Base-by-base conservation (phyloP, 768 basidiomycete genomes). In the Zangia roseola region DNA sequence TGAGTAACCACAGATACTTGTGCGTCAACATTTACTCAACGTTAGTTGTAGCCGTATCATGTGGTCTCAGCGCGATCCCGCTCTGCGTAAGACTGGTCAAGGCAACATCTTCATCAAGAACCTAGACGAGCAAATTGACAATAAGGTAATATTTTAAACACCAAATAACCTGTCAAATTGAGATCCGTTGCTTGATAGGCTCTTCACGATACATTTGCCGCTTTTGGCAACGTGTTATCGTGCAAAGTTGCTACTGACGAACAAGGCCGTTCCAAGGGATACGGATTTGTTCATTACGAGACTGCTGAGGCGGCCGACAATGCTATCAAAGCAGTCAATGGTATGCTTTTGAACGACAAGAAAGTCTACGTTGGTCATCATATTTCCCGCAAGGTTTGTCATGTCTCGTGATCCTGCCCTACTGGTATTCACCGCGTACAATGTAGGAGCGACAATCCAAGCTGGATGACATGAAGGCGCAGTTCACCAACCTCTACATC, bases 21-120 rank as follows among this genome's bases (percentile, higher is more conserved):
- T 26, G 6, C 16, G 19, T 31, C 3, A 9, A 23, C 6, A n/a
- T 38, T 36, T 6, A 47, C 21, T 43, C 52, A 45, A 51, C 43
- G 40, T 35, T 43, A 23, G 6, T 23, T 31, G 49, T 58, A 92
- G 90, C 79, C 92, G 97, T 63, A 99, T 99, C 81, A 99, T 99
- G 97, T 98, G 97, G 95, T 97, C 94, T 65, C 97, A 98, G 82
- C 91, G 97, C 70, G 97, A 98, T 76, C 97, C 97, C 51, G 92
- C 94, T 60, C 85, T 99, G 67, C 91, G 97, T 73, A 98, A 98
- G 84, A 97, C 94, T 56, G 94, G 94, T 56, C 94, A 97, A 76
- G 97, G 97, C 71, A 99, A 99, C 72, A 93, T 99, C 67, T 99
- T 99, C 78, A 98, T 99, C 76, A 99, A 99, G 78, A 99, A 99